Evolutionary conservation across 768 basidiomycete species (phyloP).

Genomic region (Mycena crocata): DNA sequence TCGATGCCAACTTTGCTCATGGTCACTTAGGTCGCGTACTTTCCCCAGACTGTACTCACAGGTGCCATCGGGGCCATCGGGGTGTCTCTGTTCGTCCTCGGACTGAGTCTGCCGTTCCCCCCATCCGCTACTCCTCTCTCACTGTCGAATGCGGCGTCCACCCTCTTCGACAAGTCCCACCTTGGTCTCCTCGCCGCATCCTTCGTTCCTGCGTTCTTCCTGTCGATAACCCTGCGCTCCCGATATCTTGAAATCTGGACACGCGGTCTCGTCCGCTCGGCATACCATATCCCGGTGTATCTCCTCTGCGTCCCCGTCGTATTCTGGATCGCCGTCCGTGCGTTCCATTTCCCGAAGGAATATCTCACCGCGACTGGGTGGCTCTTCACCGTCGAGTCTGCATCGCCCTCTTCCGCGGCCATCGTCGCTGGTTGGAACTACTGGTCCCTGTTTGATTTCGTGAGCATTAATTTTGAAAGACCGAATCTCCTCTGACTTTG

Average conservation of each 20-base stretch:
- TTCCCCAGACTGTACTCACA: constrained; percentile 39
- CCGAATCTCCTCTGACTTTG: neutral
- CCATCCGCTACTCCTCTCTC: constrained; percentile 21
- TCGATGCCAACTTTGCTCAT: neutral
- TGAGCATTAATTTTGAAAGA: neutral
- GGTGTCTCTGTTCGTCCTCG: constrained; percentile 36
- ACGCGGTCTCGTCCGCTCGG: constrained; percentile 32
- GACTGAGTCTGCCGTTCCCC: constrained; percentile 28
- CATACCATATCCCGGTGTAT: constrained; percentile 35
- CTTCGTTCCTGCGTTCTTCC: constrained; percentile 35
- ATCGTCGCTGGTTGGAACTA: constrained; percentile 38
- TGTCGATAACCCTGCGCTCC: constrained; percentile 34
- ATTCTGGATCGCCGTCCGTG: constrained; percentile 35
- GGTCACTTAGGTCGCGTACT: constrained; percentile 37
- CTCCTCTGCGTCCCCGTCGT: constrained; percentile 31
- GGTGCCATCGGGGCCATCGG: constrained; percentile 40
- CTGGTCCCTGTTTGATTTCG: constrained; percentile 39
- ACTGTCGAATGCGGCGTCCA: constrained; percentile 24
- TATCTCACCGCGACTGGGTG: constrained; percentile 31
- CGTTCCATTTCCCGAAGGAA: constrained; percentile 8
- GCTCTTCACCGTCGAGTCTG: constrained; percentile 36
- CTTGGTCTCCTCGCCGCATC: constrained; percentile 36
- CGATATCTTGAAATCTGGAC: constrained; percentile 29
- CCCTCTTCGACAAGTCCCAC: constrained; percentile 33
- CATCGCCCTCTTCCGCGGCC: constrained; percentile 17